Percentiles rank a stretch among this genome's conserved stretches.
Evolutionary conservation across 2,329 filamentous ascomycete genomes (phyloP).

Genomic region (Talaromyces piceae): DNA sequence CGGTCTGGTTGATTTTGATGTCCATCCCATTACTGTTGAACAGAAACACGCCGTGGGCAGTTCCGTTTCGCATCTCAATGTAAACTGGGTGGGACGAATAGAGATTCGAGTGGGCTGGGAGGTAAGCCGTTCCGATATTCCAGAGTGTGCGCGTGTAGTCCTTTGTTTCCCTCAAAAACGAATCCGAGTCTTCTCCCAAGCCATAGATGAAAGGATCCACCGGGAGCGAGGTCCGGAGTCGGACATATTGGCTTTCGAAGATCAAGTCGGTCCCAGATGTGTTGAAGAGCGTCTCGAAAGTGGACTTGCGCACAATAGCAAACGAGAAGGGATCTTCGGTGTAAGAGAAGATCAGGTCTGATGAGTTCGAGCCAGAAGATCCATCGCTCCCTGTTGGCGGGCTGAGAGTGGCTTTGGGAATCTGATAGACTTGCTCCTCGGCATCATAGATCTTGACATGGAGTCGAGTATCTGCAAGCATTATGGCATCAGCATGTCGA

Average conservation of each 20-base stretch:
- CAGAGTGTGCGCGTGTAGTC: slow-evolving; percentile 65
- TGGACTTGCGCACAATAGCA: slow-evolving; percentile 38
- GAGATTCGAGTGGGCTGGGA: slow-evolving; percentile 57
- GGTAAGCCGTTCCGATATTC: slow-evolving; percentile 57
- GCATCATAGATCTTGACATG: slow-evolving; percentile 69
- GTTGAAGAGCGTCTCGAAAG: slow-evolving; percentile 52
- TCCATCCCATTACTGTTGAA: slow-evolving; percentile 72
- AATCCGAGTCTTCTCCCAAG: slow-evolving; percentile 68
- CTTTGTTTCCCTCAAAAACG: slow-evolving; percentile 59
- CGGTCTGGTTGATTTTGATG: slow-evolving; percentile 61
- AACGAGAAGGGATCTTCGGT: slow-evolving; percentile 60
- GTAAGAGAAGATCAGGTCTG: slow-evolving; percentile 43
- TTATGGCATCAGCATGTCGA: neutral
- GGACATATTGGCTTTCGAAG: slow-evolving; percentile 71
- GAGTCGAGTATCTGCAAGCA: slow-evolving; percentile 40
- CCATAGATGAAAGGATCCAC: slow-evolving; percentile 66
- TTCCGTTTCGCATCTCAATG: slow-evolving; percentile 58
- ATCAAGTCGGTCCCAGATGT: slow-evolving; percentile 59
- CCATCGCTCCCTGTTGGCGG: slow-evolving; percentile 44
- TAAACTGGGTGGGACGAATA: slow-evolving; percentile 70
- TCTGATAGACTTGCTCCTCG: slow-evolving; percentile 63
- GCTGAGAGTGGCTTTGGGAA: slow-evolving; percentile 61
- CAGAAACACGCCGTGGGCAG: slow-evolving; percentile 59
- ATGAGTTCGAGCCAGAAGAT: slow-evolving; percentile 37
- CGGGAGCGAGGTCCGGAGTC: slow-evolving; percentile 65